phyloP scores from a whole-genome alignment of 2,329 filamentous ascomycete genomes.

The Plenodomus tracheiphilus region DNA sequence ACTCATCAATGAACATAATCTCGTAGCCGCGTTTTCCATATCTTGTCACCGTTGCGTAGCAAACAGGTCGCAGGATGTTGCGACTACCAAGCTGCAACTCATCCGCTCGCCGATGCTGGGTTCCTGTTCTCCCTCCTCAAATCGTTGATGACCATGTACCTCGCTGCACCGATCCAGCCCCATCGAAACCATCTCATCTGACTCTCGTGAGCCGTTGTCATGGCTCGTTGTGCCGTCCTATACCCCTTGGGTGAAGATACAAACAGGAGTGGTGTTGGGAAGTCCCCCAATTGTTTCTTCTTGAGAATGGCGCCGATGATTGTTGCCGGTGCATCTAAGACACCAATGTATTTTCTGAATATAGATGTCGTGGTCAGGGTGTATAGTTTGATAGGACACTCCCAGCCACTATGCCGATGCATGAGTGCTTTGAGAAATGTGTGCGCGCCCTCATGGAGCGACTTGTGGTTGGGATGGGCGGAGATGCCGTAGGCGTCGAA shows the following conservation, averaged over 20 bases:
- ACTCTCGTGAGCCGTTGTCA: slow-evolving; percentile 87
- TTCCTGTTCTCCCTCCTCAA: slow-evolving; percentile 61
- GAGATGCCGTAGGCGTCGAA: slow-evolving; percentile 86
- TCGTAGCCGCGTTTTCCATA: not conserved
- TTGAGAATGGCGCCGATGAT: slow-evolving; percentile 59
- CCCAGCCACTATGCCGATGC: slow-evolving; percentile 64
- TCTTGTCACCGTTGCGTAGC: not conserved
- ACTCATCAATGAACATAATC: slow-evolving; percentile 7
- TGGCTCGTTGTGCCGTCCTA: slow-evolving; percentile 75
- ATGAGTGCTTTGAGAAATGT: slow-evolving; percentile 71
- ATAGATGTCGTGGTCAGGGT: slow-evolving; percentile 75
- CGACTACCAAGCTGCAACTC: not conserved
- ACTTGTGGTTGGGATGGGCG: slow-evolving; percentile 89
- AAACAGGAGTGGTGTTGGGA: slow-evolving; percentile 65
- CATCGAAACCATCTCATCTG: slow-evolving; percentile 99
- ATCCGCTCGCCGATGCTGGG: not conserved
- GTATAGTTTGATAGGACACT: slow-evolving; percentile 80
- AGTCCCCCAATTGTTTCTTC: slow-evolving; percentile 57
- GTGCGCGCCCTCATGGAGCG: slow-evolving; percentile 79
- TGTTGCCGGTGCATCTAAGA: slow-evolving; percentile 77
- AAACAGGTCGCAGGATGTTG: no score
- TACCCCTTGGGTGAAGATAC: slow-evolving; percentile 68
- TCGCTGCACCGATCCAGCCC: slow-evolving; percentile 87
- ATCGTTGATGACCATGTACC: slow-evolving; percentile 97
- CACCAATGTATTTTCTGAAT: slow-evolving; percentile 76